Base-by-base conservation (phyloP, 495 filamentous ascomycete species). In the Penicillium coffeae region DNA sequence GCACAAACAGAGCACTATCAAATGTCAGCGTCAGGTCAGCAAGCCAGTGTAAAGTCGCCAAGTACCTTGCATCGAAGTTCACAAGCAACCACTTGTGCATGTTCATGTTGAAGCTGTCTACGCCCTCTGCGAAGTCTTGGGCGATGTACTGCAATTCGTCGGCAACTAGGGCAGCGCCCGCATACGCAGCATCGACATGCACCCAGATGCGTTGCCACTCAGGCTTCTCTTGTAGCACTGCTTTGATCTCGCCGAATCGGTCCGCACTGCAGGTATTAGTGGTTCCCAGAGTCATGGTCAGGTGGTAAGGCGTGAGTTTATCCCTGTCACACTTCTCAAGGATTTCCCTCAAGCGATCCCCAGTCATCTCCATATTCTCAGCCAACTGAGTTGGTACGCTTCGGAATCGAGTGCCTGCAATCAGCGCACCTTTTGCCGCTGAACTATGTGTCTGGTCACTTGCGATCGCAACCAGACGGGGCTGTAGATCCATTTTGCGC, bases 31-130 rank as follows among this genome's bases (percentile, higher is more conserved):
- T 20, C n/a, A 8, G 16, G 19, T 18, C 9, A 8, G 3, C 21
- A 21, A 19, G 12, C 1, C 13, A 3, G 8, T 30, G 3, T 8
- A 21, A 21, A 42, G 19, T 30, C 25, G 10, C 25, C 37, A 50
- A 54, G 37, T 65, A 78, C 78, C 77, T 78, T 16, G 89, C 89
- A 69, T 98, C 93, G 59, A 98, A 96, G 69, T 95, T 95, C 35
- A 89, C 89, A 12, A 96, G 79, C 32, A 96, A 76, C 91, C 93
- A 96, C 73, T 98, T 98, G 73, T 96, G 93, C 86, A 96, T 86
- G 69, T 97, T 98, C 72, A 88, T 82, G 61, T 96, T 81, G 74
- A 93, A 96, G 59, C 84, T 89, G 68, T 96, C 90, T 48, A 95
- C 89, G 0, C 66, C 70, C 47, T 71, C 65, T 1, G 71, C 62